Evolutionary conservation across 441 rosid genomes (phyloP), one percentile per base, ranked within the genome.

Genomic region (Manihot esculenta): DNA sequence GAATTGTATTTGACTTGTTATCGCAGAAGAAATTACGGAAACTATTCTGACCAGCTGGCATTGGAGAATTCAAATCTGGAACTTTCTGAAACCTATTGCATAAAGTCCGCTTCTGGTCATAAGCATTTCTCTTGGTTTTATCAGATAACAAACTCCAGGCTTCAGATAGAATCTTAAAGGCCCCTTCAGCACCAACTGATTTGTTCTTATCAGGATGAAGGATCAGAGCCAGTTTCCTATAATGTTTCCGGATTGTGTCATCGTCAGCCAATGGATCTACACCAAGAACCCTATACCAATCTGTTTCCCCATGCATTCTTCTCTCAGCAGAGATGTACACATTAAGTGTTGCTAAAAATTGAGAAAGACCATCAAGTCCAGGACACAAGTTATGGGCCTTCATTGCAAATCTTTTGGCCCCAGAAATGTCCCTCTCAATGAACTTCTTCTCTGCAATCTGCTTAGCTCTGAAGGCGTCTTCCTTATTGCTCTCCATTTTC

Each of bases 131-230:
- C 83, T 64, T 84, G 48, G 68, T 74, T 83, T 81, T 82, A 76
- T 95, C 86, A 5, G 97, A 86, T 44, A 93, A 70, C 76, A 85
- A 66, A 77, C 75, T 81, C 97, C 95, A 91, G 62, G 98, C 97
- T 83, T 93, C 90, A 2, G 87, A 86, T 65, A 95, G 60, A 77
- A 92, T 78, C 77, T 86, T 87, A 70, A 95, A 95, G 13, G 99
- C 99, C 58, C 97, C 98, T 33, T 87, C 95, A 15, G 96, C 90
- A 7, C 96, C 94, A 20, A 80, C 76, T 26, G 89, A 83, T 76
- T 88, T 89, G 82, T 89, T 92, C 77, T 90, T 90, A 78, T 92
- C 98, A 23, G 99, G 99, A 78, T 89, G 99, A 66, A 95, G 95
- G 71, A 76, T 64, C 60, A 93, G 83, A 69, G 86, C 94, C 72